Conservation (phyloP, 306 rosid genomes). For the Vigna angularis region DNA sequence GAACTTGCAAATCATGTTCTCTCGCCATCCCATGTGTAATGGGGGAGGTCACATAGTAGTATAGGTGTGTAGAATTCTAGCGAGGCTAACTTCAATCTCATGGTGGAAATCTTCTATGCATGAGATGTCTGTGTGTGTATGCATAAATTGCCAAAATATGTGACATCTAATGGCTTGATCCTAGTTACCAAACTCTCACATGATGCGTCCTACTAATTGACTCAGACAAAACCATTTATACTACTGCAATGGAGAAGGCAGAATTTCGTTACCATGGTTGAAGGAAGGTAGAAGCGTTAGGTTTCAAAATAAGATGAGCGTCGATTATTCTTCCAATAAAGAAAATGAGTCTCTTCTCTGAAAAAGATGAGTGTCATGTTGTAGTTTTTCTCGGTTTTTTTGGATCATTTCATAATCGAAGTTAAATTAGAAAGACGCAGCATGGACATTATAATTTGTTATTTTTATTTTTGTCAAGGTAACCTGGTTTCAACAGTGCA, state of each 20-base stretch:
- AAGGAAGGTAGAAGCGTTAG: neutral
- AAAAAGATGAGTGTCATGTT: neutral
- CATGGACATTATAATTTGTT: neutral
- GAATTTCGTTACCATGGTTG: neutral
- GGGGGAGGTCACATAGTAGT: neutral
- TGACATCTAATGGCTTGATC: neutral
- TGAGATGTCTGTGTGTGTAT: too few relatives aligned
- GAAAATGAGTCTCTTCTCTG: neutral
- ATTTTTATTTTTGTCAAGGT: neutral
- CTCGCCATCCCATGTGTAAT: neutral
- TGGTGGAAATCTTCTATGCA: too few relatives aligned
- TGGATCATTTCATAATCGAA: neutral
- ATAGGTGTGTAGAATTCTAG: too few relatives aligned
- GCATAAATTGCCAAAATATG: too few relatives aligned
- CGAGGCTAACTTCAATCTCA: too few relatives aligned
- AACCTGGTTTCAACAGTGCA: neutral
- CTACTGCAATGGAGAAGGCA: neutral
- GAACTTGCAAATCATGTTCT: neutral
- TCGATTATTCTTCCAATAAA: neutral
- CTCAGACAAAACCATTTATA: neutral
- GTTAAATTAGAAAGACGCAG: neutral
- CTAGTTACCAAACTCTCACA: neutral
- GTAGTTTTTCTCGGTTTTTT: neutral
- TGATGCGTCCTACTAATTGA: neutral
- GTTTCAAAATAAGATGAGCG: neutral